phyloP scores from a whole-genome alignment of 352 stramenopile species.

The Globisporangium middletonii region DNA sequence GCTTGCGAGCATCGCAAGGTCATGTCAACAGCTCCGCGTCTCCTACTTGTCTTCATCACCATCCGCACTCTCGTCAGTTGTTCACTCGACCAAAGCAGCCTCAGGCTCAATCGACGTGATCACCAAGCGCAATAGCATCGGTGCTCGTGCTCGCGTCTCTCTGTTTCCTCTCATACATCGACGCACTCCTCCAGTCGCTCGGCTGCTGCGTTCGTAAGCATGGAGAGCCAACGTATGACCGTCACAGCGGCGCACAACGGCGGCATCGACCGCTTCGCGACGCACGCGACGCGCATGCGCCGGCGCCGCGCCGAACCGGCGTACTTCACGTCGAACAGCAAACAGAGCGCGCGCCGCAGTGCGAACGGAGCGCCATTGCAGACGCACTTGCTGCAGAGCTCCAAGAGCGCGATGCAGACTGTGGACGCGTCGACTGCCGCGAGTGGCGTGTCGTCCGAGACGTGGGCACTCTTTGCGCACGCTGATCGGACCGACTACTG shows the following conservation, averaged over 20 bases:
- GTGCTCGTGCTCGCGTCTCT: too few species aligned
- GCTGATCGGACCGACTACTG: too few species aligned
- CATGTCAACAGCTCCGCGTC: too few species aligned
- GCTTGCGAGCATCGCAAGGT: too few species aligned
- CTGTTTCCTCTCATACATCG: too few species aligned
- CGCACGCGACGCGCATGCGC: constrained; percentile 7
- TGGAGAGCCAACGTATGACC: constrained; percentile 21
- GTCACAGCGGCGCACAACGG: constrained; percentile 7
- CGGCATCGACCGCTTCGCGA: constrained; percentile 3
- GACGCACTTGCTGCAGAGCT: constrained; percentile 10
- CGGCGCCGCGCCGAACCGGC: not conserved
- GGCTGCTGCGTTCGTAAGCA: not conserved
- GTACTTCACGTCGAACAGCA: not conserved
- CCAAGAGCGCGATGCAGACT: not conserved
- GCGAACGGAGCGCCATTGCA: constrained; percentile 2
- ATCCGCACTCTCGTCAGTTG: too few species aligned
- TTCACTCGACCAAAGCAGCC: too few species aligned
- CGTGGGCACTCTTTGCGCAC: constrained; percentile 19
- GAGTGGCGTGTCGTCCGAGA: not conserved
- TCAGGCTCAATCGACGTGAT: too few species aligned
- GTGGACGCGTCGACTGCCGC: not conserved
- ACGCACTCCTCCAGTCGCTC: too few species aligned
- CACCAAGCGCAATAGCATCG: too few species aligned
- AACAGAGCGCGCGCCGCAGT: constrained; percentile 1
- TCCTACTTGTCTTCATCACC: too few species aligned